Evolutionary conservation across 345 rosid species (phyloP).

Genomic region (Pistacia integerrima): DNA sequence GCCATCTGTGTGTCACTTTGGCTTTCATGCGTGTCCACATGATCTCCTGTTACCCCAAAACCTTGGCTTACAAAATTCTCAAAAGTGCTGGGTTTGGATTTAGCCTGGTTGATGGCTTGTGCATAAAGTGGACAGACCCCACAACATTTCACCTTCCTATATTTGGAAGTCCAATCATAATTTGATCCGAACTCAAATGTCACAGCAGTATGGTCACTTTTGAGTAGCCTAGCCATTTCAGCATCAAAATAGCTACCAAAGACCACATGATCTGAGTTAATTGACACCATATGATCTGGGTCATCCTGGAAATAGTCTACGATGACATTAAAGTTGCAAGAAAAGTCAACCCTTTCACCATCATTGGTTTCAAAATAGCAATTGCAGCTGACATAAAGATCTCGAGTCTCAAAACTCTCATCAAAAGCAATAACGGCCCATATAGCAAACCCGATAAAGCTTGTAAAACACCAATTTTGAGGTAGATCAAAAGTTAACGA

Average conservation of each 20-base stretch:
- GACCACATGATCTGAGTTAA: background rate
- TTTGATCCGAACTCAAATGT: no score
- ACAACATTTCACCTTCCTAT: background rate
- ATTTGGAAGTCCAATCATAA: no score
- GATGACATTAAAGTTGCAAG: no score
- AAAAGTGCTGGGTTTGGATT: background rate
- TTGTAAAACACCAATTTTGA: background rate
- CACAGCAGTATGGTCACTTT: no score
- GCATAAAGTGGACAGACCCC: slow-evolving; percentile 3
- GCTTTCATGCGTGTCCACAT: background rate
- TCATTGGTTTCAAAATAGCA: background rate
- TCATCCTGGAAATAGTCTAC: no score
- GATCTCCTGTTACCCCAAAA: background rate
- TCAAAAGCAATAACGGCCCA: background rate
- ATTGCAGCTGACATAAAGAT: background rate
- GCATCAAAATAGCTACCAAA: background rate
- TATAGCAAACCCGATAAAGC: background rate
- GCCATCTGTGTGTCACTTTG: no score
- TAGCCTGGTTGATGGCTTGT: background rate
- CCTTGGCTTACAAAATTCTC: background rate
- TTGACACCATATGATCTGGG: background rate
- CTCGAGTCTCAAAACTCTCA: background rate
- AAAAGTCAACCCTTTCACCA: background rate
- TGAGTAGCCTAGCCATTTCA: background rate
- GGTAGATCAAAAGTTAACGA: background rate